phyloP scores from a whole-genome alignment of 225 moss, liverwort and hornwort species.

The Pleurozium schreberi region DNA sequence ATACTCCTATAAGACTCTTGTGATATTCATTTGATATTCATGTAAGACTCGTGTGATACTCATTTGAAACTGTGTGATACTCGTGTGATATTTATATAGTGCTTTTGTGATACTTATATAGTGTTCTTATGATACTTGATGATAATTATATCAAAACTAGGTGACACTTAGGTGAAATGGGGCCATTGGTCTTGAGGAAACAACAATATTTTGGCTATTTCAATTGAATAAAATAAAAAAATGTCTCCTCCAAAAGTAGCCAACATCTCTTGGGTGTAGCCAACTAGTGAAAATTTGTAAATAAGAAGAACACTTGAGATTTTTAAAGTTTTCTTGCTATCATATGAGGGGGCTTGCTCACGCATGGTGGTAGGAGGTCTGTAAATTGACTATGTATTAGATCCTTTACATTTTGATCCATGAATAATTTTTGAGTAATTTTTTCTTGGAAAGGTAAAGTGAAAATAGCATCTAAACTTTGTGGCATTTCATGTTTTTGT shows the following conservation, averaged over 20 bases:
- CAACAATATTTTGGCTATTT: neutral
- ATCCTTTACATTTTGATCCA: neutral
- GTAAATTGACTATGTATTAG: fast-evolving
- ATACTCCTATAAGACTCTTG: no score
- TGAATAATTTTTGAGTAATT: neutral
- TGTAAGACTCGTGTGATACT: no score
- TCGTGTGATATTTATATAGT: neutral
- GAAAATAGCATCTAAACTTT: no score
- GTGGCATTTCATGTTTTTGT: neutral
- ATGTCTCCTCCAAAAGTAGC: neutral
- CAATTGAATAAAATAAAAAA: neutral
- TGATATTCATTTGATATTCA: no score
- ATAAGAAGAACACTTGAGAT: neutral
- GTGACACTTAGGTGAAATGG: neutral
- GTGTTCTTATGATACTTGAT: no score
- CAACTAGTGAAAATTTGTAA: fast-evolving
- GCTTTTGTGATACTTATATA: no score
- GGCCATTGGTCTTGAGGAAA: neutral
- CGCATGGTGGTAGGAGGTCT: neutral
- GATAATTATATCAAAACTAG: no score
- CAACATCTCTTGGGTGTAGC: neutral
- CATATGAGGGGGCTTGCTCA: fast-evolving
- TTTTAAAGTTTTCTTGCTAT: neutral
- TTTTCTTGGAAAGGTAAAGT: neutral
- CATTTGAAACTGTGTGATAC: fast-evolving